Conservation (phyloP, 2,329 filamentous ascomycete species). For the Pseudocercospora cruenta region DNA sequence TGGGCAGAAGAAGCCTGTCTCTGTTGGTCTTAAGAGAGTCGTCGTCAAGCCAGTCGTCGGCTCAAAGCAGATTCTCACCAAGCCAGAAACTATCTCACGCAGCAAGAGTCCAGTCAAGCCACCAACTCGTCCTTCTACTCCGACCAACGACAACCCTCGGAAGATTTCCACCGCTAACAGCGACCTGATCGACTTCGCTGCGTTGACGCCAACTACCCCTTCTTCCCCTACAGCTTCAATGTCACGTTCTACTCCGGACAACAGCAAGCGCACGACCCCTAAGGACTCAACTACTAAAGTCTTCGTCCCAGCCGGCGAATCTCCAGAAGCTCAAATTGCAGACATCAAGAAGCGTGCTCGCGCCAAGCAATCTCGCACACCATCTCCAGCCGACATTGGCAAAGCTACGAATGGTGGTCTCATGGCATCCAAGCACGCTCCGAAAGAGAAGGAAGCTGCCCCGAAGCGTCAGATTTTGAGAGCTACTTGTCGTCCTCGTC, state of each 20-base stretch:
- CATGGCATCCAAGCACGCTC: slow-evolving; percentile 23
- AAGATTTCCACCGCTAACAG: slow-evolving; percentile 25
- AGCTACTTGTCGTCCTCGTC: slow-evolving; percentile 5
- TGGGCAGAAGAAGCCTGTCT: background rate
- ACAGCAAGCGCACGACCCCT: background rate
- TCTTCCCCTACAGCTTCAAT: background rate
- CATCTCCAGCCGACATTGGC: slow-evolving; percentile 49
- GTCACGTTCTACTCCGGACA: background rate
- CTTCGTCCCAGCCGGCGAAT: slow-evolving; percentile 38
- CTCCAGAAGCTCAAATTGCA: slow-evolving; percentile 33
- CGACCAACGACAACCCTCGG: slow-evolving; percentile 20
- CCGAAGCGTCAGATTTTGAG: slow-evolving; percentile 7
- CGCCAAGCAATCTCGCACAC: slow-evolving; percentile 14
- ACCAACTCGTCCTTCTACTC: slow-evolving; percentile 15
- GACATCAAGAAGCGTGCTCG: slow-evolving; percentile 17
- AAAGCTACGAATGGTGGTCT: slow-evolving; percentile 12
- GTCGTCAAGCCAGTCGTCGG: background rate
- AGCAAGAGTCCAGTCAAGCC: slow-evolving; percentile 9
- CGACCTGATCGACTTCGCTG: slow-evolving; percentile 36
- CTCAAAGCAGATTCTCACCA: slow-evolving; percentile 8
- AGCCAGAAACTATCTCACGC: background rate
- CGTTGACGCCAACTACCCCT: slow-evolving; percentile 20
- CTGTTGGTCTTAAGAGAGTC: background rate
- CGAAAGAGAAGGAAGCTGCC: slow-evolving; percentile 11
- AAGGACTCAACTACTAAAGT: slow-evolving; percentile 23